Conservation (phyloP, 2,329 filamentous ascomycete species). For the Fusarium sambucinum region DNA sequence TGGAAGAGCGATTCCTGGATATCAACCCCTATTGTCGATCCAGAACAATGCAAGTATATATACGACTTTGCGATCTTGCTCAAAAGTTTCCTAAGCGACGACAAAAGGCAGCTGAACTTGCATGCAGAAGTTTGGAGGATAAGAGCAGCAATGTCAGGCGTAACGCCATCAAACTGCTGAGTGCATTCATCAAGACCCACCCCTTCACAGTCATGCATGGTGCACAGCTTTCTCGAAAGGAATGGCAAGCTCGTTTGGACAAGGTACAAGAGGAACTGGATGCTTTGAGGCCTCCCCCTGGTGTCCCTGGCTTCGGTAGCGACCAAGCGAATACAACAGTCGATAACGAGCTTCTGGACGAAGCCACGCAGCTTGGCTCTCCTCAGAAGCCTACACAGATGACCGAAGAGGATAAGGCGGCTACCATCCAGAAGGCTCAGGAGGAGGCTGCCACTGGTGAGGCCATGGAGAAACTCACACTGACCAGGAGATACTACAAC, state of each 20-base stretch:
- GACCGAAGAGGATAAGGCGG: constrained; percentile 82
- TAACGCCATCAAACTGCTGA: constrained; percentile 93
- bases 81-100: constrained; percentile 95
- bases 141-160: constrained; percentile 97
- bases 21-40: constrained; percentile 97
- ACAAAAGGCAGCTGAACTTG: constrained; percentile 87
- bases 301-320: constrained; percentile 70
- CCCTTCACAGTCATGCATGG: constrained; percentile 94
- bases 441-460: constrained; percentile 91
- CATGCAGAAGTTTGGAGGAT: constrained; percentile 90
- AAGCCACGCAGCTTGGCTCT: constrained; percentile 84
- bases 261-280: constrained; percentile 86
- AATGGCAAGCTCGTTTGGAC: constrained; percentile 86
- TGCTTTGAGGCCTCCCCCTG: constrained; percentile 83
- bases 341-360: constrained; percentile 84
- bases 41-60: constrained; percentile 91
- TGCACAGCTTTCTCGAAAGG: constrained; percentile 83
- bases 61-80: constrained; percentile 92
- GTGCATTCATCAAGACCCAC: constrained; percentile 90
- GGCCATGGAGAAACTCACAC: constrained; percentile 85
- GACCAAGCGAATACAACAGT: constrained; percentile 75
- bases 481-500: constrained; percentile 91
- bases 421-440: constrained; percentile 80
- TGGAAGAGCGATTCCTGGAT: constrained; percentile 96
- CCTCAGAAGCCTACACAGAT: constrained; percentile 74